phyloP scores from a whole-genome alignment of 2,329 filamentous ascomycete species.

The Daldinia sp. region DNA sequence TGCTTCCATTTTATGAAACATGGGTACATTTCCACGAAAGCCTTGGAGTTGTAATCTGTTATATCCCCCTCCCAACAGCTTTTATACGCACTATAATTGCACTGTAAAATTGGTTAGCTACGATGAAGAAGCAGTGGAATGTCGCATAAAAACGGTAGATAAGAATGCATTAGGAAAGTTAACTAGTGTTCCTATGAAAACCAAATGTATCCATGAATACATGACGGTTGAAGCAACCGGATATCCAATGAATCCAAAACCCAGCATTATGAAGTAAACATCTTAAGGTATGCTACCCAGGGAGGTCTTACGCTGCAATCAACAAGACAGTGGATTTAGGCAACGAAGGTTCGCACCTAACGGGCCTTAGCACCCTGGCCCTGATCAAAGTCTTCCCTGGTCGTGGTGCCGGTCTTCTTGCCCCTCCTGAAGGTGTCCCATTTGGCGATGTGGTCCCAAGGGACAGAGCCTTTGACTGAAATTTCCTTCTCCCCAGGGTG shows the following conservation, averaged over 20 bases:
- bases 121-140: background rate
- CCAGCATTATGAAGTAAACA: background rate
- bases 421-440: constrained; percentile 1
- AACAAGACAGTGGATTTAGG: background rate
- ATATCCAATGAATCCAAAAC: background rate
- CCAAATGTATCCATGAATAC: background rate
- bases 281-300: background rate
- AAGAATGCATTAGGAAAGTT: background rate
- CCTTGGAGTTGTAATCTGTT: too few relatives aligned
- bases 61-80: too few relatives aligned
- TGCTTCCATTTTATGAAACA: too few relatives aligned
- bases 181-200: background rate
- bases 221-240: background rate
- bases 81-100: background rate
- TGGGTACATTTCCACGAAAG: too few relatives aligned
- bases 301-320: background rate
- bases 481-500: background rate
- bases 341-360: background rate
- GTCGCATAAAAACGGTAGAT: background rate
- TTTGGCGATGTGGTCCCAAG: constrained; percentile 3
- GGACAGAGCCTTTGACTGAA: background rate
- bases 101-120: background rate
- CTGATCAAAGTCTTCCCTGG: background rate
- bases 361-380: background rate
- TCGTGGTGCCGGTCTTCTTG: constrained; percentile 4